Percentiles rank a stretch among this genome's conserved stretches.
Evolutionary conservation across 2,329 filamentous ascomycete species (phyloP).

Genomic region (Allantophomopsis cytisporea): DNA sequence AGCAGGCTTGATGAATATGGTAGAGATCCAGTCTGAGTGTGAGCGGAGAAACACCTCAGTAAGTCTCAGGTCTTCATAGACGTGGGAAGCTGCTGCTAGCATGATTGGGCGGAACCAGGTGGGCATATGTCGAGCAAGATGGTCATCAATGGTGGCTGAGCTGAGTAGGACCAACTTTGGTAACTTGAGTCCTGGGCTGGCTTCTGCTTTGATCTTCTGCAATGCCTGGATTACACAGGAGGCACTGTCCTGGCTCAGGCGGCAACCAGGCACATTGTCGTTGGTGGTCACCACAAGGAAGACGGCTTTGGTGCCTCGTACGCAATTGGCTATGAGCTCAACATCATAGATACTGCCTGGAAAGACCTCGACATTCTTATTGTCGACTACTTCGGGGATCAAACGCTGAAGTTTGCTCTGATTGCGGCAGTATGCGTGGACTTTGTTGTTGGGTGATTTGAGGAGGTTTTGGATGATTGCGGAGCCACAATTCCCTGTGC

Average conservation of each 20-base stretch:
- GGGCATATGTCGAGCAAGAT: too few species aligned
- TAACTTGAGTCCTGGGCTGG: too few species aligned
- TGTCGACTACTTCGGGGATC: conserved; percentile 19
- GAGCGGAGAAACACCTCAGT: too few species aligned
- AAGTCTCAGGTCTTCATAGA: too few species aligned
- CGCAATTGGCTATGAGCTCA: conserved; percentile 21
- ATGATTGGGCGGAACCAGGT: too few species aligned
- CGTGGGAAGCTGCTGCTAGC: too few species aligned
- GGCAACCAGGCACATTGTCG: conserved; percentile 28
- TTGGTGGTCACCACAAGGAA: conserved; percentile 26
- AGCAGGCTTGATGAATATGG: too few species aligned
- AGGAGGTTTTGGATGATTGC: conserved; percentile 26
- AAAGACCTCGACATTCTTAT: conserved; percentile 23
- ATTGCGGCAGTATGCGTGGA: conserved; percentile 31
- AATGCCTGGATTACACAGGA: conserved; percentile 22
- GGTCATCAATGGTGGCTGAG: too few species aligned
- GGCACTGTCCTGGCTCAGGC: conserved; percentile 22
- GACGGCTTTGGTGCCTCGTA: conserved; percentile 20
- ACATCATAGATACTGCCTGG: conserved; percentile 26
- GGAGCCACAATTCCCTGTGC: conserved; percentile 24
- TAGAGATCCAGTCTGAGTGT: too few species aligned
- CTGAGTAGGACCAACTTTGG: too few species aligned
- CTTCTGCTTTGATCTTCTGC: too few species aligned
- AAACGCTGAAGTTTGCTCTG: conserved; percentile 21
- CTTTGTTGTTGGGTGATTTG: conserved; percentile 11